Evolutionary conservation across 306 rosid species (phyloP).

Genomic region (Lathyrus aphaca): DNA sequence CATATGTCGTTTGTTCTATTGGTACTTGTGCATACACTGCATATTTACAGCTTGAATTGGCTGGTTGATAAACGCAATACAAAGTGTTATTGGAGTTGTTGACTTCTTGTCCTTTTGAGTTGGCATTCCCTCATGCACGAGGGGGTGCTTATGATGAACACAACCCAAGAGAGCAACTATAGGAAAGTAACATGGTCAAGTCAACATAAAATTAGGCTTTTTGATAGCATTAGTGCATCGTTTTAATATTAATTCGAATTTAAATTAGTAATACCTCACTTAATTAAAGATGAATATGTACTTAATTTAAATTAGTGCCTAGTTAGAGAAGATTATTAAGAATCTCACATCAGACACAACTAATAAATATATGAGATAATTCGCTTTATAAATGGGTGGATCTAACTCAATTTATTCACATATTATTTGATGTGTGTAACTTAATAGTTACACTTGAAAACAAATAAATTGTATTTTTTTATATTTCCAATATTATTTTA

Average conservation of each 20-base stretch:
- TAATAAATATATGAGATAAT: too few species aligned
- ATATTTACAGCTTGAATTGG: constrained; percentile 44
- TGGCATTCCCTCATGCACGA: constrained; percentile 48
- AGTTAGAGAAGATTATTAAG: too few species aligned
- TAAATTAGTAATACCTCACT: neutral
- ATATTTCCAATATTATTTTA: too few species aligned
- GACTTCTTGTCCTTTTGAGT: constrained; percentile 43
- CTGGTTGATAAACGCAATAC: constrained; percentile 34
- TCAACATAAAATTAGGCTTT: constrained; percentile 38
- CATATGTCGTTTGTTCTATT: constrained; percentile 39
- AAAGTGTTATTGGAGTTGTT: constrained; percentile 13
- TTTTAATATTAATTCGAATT: constrained; percentile 21
- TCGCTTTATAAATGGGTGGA: too few species aligned
- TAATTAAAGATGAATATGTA: neutral
- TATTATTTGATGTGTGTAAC: too few species aligned
- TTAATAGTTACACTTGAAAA: too few species aligned
- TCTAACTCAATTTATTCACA: too few species aligned
- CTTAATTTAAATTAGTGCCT: too few species aligned
- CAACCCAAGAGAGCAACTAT: constrained; percentile 64
- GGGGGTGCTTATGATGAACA: constrained; percentile 49
- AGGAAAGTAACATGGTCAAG: constrained; percentile 55
- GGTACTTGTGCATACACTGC: constrained; percentile 54
- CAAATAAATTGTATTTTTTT: too few species aligned
- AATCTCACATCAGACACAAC: too few species aligned
- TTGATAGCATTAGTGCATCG: neutral